phyloP scores from a whole-genome alignment of 345 rosid species.

The Eucalyptus victrix region DNA sequence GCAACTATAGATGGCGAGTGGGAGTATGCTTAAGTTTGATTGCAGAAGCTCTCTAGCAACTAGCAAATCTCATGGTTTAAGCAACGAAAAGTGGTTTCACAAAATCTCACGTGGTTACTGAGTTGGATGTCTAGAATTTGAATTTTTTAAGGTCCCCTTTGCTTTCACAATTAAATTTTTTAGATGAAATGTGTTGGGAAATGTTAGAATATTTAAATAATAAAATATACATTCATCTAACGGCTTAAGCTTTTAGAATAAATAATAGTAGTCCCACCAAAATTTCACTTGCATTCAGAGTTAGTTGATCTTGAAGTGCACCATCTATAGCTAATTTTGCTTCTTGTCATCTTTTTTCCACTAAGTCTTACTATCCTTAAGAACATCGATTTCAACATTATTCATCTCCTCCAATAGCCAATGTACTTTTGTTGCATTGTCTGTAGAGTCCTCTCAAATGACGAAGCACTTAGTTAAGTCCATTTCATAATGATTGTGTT shows the following conservation, averaged over 20 bases:
- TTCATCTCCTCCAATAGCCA: neutral
- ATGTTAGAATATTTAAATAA: no score
- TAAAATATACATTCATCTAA: no score
- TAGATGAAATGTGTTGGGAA: accelerated
- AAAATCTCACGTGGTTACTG: no score
- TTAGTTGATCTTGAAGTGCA: neutral
- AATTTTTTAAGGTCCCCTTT: no score
- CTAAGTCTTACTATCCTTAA: neutral
- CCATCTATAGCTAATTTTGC: neutral
- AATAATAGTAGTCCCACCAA: no score
- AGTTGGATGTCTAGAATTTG: accelerated
- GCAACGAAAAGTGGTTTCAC: no score
- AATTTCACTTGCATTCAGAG: neutral
- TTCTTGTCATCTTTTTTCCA: neutral
- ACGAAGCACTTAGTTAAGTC: neutral
- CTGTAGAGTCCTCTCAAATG: neutral
- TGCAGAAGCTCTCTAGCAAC: no score
- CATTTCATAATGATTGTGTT: neutral
- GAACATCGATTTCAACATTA: neutral
- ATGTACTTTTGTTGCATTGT: neutral
- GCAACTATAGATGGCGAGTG: no score
- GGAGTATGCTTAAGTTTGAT: no score
- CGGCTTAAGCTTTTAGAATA: no score
- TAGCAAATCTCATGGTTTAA: no score
- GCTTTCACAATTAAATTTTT: no score